Base-by-base conservation (phyloP, 768 basidiomycete species). In the Russula lepida region DNA sequence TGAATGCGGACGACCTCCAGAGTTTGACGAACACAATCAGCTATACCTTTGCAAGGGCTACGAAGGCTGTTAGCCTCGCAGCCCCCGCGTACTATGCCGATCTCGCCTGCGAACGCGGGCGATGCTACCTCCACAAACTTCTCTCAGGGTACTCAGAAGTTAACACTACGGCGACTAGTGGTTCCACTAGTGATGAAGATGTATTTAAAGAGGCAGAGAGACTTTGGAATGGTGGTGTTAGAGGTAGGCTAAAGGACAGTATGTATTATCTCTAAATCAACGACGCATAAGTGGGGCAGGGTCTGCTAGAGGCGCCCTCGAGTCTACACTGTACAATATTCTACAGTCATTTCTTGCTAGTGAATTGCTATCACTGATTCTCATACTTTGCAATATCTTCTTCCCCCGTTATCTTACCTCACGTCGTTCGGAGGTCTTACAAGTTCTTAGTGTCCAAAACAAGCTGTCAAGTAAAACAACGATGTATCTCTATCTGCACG, bases 231-330 rank as follows among this genome's bases (percentile, higher is more conserved):
- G 69, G 69, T 3, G 88, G 86, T 1, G 84, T 87, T 17, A 64
- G 69, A 17, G 80, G 77, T 2, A 70, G 67, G 6, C 70, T 89
- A 69, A 86, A 81, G 72, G 79, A 86, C 39, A 84, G 84, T 0
- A 90, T 90, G 88, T 90, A 81, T 67, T 90, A 90, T 71, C 74
- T 89, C n/a, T 88, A 64, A 66, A 48, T 23, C 6, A 53, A 44
- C 28, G 12, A 17, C 30, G 50, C 4, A 15, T 52, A 21, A 30
- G 32, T 32, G 15, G 41, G 23, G 15, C 28, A 49, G 19, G 13
- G 33, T 55, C 12, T 3, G 19, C 37, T 41, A 15, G 47, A 13
- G 49, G 39, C 17, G 6, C 12, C 3, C 17, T 27, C 5, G 19
- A 35, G n/a, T 25, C 43, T 19, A n/a, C 13, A 12, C 15, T 47